Conservation (phyloP, 2,329 filamentous ascomycete genomes). For the Ascochyta fabae region DNA sequence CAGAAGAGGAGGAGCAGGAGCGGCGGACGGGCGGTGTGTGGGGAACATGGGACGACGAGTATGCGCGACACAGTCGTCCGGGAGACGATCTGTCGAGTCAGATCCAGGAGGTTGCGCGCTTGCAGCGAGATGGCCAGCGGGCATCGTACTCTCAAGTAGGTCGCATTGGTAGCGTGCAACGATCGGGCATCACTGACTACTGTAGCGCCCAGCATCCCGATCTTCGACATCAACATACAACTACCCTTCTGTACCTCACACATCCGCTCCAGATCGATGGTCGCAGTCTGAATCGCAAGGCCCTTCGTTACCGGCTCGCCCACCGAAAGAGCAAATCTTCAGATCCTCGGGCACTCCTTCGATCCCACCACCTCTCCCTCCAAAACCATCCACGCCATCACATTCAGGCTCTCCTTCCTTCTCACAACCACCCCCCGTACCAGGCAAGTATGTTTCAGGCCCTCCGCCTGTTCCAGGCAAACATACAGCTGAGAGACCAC, state of each 20-base stretch:
- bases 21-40: conserved; percentile 63
- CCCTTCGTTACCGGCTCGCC: conserved; percentile 48
- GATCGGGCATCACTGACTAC: conserved; percentile 17
- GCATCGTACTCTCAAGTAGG: conserved; percentile 36
- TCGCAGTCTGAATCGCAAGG: conserved; percentile 26
- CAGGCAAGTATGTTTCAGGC: conserved; percentile 33
- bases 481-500: conserved; percentile 26
- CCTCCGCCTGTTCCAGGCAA: conserved; percentile 44
- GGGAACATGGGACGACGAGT: conserved; percentile 60
- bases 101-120: conserved; percentile 58
- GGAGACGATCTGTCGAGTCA: conserved; percentile 58
- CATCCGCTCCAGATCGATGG: conserved; percentile 46
- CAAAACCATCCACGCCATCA: conserved; percentile 33
- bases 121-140: conserved; percentile 38
- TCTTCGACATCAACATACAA: conserved; percentile 44
- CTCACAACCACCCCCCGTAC: conserved; percentile 38
- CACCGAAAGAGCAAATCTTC: conserved; percentile 41
- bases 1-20: conserved; percentile 43
- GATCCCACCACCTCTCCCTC: conserved; percentile 38
- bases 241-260: conserved; percentile 55
- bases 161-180: neutral
- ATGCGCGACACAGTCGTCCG: conserved; percentile 55
- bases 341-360: conserved; percentile 30
- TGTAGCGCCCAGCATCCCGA: conserved; percentile 37
- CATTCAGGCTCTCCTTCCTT: conserved; percentile 23